Evolutionary conservation across 1,139 yeast species (phyloP).

Genomic region (Magnusiomyces ingens): DNA sequence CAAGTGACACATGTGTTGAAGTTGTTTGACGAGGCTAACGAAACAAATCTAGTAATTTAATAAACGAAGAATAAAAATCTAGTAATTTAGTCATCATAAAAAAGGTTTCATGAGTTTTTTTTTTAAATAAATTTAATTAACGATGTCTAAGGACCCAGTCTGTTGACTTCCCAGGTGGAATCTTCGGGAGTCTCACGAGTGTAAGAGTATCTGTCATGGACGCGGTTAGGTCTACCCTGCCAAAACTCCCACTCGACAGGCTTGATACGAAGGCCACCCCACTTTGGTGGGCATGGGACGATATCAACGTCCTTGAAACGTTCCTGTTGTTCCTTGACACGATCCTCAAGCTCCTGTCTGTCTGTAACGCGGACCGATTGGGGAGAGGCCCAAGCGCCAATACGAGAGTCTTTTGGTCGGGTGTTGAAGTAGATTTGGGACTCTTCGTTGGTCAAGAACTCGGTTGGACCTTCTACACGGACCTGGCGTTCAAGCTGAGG

Average conservation of each 20-base stretch:
- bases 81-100: no score
- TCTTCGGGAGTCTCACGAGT: slow-evolving; percentile 45
- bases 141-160: slow-evolving; percentile 63
- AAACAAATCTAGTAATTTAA: neutral
- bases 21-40: slow-evolving; percentile 10
- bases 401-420: slow-evolving; percentile 85
- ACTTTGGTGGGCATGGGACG: slow-evolving; percentile 83
- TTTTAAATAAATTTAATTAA: neutral
- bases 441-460: slow-evolving; percentile 64
- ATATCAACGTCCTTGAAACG: slow-evolving; percentile 57
- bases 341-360: slow-evolving; percentile 56
- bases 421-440: slow-evolving; percentile 73
- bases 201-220: slow-evolving; percentile 85
- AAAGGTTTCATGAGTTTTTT: no score
- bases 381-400: slow-evolving; percentile 97
- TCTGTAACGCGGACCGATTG: slow-evolving; percentile 58
- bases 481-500: slow-evolving; percentile 84
- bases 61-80: neutral
- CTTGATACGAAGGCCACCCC: slow-evolving; percentile 90
- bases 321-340: slow-evolving; percentile 41
- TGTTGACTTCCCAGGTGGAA: slow-evolving; percentile 52
- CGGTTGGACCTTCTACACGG: slow-evolving; percentile 81
- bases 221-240: slow-evolving; percentile 89
- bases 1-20: slow-evolving; percentile 16
- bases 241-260: slow-evolving; percentile 93